Evolutionary conservation across 2,329 filamentous ascomycete species (phyloP), one percentile per base, ranked within the genome.

Genomic region (Sporothrix pseudoabietina): DNA sequence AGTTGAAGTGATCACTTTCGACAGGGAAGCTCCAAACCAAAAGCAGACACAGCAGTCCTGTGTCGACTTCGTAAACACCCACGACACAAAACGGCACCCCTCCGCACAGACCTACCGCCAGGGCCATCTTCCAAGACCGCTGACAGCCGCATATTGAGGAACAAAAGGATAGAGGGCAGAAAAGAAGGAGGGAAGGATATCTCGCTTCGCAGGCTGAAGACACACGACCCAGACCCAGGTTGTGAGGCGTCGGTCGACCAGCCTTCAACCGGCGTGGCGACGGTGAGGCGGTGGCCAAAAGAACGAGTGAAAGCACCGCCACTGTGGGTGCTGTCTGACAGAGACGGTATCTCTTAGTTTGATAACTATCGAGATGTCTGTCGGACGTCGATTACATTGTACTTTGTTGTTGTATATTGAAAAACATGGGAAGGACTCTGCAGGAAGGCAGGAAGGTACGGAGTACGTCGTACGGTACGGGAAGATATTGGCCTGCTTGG

Each of bases 81-180:
- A 12, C 6, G 12, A 44, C 44, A 49, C 44, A 49, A 16, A 10
- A 9, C 30, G 14, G 19, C 55, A 65, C 61, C 26, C 61, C 39
- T 66, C 61, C 22, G 61, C 61, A 66, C 61, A 66, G 61, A 66
- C 61, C 61, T 66, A 12, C 16, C 1, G 39, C 61, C 61, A 66
- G 22, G 19, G 26, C 3, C 39, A 66, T 66, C 61, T 22, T 19
- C 59, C 61, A 66, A 66, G 39, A 30, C 39, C 61, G 61, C 61
- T 66, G 61, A 22, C 39, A 66, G 61, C 59, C 61, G 61, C 61
- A 66, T 14, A 16, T 16, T 8, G 6, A 14, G 8, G 10, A n/a
- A 26, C 26, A n/a, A 19, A 19, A 49, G 44, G 35, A 61, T 10
- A 2, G 59, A 19, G 32, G 16, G 59, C 35, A 35, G 47, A 52